Conservation (phyloP, 805 yeast species). For the Yamadazyma kitorensis region DNA sequence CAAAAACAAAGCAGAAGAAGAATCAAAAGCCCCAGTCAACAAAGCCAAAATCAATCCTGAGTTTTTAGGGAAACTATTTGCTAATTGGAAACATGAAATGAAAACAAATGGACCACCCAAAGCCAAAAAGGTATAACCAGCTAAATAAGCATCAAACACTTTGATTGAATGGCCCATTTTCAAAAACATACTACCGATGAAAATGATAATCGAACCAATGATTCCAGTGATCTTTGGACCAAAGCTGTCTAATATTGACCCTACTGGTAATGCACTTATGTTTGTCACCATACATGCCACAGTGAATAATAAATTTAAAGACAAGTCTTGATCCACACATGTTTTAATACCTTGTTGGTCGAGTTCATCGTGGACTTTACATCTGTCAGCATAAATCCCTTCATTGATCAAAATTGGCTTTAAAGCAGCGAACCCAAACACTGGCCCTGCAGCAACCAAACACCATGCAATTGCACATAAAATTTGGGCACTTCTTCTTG, state of each 20-base stretch:
- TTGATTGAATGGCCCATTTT: conserved; percentile 35
- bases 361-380: conserved; percentile 33
- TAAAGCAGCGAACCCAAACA: conserved; percentile 94
- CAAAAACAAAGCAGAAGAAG: conserved; percentile 58
- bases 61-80: conserved; percentile 53
- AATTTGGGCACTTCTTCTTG: conserved; percentile 50
- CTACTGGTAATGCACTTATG: conserved; percentile 78
- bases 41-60: conserved; percentile 53
- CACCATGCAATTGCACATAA: conserved; percentile 83
- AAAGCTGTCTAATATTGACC: conserved; percentile 67
- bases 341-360: conserved; percentile 1
- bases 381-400: conserved; percentile 68
- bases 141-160: conserved; percentile 58
- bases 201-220: conserved; percentile 62
- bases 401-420: conserved; percentile 78
- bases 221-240: conserved; percentile 84
- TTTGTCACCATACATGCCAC: conserved; percentile 86
- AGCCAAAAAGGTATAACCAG: conserved; percentile 75
- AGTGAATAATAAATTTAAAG: conserved; percentile 79
- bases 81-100: conserved; percentile 55
- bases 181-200: conserved; percentile 52
- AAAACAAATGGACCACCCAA: conserved; percentile 67
- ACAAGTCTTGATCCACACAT: conserved; percentile 79
- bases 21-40: conserved; percentile 58
- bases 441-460: conserved; percentile 85